Evolutionary conservation across 306 rosid species (phyloP).

Genomic region (Mimosa bimucronata): DNA sequence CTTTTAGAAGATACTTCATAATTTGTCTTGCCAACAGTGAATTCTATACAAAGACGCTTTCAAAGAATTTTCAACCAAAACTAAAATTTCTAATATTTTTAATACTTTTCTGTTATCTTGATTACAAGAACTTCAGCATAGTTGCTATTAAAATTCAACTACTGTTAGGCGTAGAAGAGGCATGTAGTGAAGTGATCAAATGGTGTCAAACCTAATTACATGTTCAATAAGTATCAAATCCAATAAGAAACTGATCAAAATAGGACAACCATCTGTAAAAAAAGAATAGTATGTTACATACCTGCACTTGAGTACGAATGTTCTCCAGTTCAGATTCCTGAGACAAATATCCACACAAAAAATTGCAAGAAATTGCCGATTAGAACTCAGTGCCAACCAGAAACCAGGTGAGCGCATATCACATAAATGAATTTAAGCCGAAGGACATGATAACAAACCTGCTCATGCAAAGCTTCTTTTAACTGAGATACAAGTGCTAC

Average conservation of each 20-base stretch:
- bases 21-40: not conserved
- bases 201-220: conserved; percentile 27
- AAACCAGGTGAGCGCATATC: not conserved
- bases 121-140: conserved; percentile 14
- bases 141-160: conserved; percentile 20
- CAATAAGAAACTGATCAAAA: conserved; percentile 22
- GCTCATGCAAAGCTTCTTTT: conserved; percentile 81
- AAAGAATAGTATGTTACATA: conserved; percentile 41
- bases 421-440: conserved; percentile 11
- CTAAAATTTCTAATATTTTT: conserved; percentile 2
- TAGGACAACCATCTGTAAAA: conserved; percentile 3
- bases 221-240: conserved; percentile 23
- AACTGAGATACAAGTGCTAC: conserved; percentile 78
- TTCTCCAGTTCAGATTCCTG: conserved; percentile 92
- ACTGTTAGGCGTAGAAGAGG: conserved; percentile 16
- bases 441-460: conserved; percentile 49
- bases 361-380: conserved; percentile 19
- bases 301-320: conserved; percentile 91
- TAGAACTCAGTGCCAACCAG: conserved; percentile 33
- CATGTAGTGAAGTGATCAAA: conserved; percentile 25
- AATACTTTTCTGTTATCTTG: not conserved
- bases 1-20: not conserved
- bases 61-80: conserved; percentile 30
- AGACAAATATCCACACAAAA: conserved; percentile 32
- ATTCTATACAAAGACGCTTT: conserved; percentile 10